Base-by-base conservation (phyloP, 768 basidiomycete species). In the Tulasnella calospora region DNA sequence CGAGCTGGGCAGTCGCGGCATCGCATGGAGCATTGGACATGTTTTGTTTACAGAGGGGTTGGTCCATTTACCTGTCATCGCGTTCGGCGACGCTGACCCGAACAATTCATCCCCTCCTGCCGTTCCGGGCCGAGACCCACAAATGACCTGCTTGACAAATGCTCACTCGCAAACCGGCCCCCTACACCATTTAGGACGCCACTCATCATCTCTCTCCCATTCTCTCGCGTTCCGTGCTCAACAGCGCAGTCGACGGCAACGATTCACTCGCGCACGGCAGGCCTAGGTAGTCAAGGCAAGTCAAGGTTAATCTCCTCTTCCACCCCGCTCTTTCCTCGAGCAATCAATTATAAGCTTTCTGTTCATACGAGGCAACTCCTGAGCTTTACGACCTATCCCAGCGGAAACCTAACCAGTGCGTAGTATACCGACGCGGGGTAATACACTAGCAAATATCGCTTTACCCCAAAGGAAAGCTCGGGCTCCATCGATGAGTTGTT, bases 221-320 rank as follows among this genome's bases (percentile, higher is more conserved):
- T 67, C 61, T 67, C 61, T 67, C 61, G 61, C 61, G 61, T 67
- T 67, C 61, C 15, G 23, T 35, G 61, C 61, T 67, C 61, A 67
- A 67, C 61, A 67, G 61, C 61, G 61, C 61, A 33, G 61, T 23
- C 30, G 61, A 67, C 61, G 61, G 61, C 61, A 67, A 67, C 27
- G 61, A 67, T 67, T 67, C 61, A 13, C 61, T 67, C 61, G 30
- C 27, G 15, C 61, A 67, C 61, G 27, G 61, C 61, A 67, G 61
- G 61, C 61, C 30, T 67, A 27, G 30, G 30, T 67, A 67, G 61
- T 27, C 61, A 67, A 67, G 27, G 23, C 30, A 33, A 27, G 61
- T 67, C 61, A 67, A 67, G 61, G 61, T 67, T 67, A 67, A 67
- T 67, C 61, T 67, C 61, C 61, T 67, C 33, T 35, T 67, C 61